A percentile compares a stretch with the other conserved stretches of the same genome.
phyloP scores from a whole-genome alignment of 2,329 filamentous ascomycete species.

The Fusarium agapanthi region DNA sequence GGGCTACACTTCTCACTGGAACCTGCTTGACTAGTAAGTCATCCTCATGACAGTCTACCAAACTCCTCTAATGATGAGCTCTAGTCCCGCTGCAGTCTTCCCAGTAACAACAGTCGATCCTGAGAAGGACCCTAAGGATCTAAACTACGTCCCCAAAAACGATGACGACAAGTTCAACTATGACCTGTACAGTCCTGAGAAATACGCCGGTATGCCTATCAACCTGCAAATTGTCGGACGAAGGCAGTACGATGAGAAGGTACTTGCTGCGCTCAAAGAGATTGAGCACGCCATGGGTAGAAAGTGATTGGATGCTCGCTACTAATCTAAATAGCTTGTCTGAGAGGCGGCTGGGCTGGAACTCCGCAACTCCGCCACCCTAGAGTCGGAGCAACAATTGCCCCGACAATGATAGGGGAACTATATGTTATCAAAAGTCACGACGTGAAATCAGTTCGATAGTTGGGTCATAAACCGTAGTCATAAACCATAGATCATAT shows the following conservation, averaged over 20 bases:
- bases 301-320: neutral
- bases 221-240: slow-evolving; percentile 43
- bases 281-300: slow-evolving; percentile 39
- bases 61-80: neutral
- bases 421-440: neutral
- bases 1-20: slow-evolving; percentile 74
- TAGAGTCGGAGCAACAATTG: neutral
- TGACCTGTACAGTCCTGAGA: slow-evolving; percentile 42
- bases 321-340: too few relatives aligned
- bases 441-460: neutral
- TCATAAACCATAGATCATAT: neutral
- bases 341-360: too few relatives aligned
- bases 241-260: slow-evolving; percentile 45
- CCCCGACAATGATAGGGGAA: neutral
- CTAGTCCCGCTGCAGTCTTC: slow-evolving; percentile 63
- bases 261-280: slow-evolving; percentile 39
- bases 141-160: slow-evolving; percentile 41
- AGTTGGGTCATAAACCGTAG: too few relatives aligned
- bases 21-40: slow-evolving; percentile 68
- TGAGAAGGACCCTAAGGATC: slow-evolving; percentile 37
- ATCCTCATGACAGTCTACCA: fast-evolving
- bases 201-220: slow-evolving; percentile 39
- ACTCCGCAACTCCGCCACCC: neutral
- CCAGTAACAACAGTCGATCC: slow-evolving; percentile 55
- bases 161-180: slow-evolving; percentile 42